A percentile compares a stretch with the other conserved stretches of the same genome.
These are phyloP conservation scores for Suhomyces sp. DNA, from an alignment of 805 yeast genomes.

Conservation along the genomic window DNA sequence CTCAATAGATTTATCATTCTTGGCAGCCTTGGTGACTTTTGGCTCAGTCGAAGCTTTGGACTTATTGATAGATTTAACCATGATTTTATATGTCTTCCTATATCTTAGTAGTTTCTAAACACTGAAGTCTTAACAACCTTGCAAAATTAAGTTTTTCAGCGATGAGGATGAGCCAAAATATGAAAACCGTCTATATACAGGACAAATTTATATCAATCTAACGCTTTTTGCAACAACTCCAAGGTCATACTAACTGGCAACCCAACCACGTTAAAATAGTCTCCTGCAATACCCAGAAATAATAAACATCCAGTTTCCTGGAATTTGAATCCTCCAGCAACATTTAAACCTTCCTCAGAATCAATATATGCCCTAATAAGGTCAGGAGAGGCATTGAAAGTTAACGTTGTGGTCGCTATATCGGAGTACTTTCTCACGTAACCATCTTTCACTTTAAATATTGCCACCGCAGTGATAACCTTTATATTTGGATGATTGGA, in stretches of 20 bases:
- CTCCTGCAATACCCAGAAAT: slow-evolving; percentile 68
- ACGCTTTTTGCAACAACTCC: slow-evolving; percentile 36
- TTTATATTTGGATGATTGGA: slow-evolving; percentile 17
- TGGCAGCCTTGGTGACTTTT: slow-evolving; percentile 18
- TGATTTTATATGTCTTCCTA: not conserved
- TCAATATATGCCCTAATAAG: slow-evolving; percentile 61
- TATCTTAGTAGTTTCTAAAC: no score
- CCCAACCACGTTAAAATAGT: slow-evolving; percentile 84
- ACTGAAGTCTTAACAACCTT: no score
- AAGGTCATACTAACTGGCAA: slow-evolving; percentile 68
- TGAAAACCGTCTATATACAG: slow-evolving; percentile 5
- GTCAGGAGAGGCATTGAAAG: slow-evolving; percentile 52
- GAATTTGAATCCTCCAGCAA: slow-evolving; percentile 90
- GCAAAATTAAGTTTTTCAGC: slow-evolving; percentile 3
- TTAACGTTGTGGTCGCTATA: slow-evolving; percentile 43
- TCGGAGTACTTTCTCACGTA: slow-evolving; percentile 6
- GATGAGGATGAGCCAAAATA: slow-evolving; percentile 8
- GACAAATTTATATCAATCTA: not conserved
- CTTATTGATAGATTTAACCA: slow-evolving; percentile 7
- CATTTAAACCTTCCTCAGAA: slow-evolving; percentile 71
- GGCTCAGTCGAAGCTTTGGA: slow-evolving; percentile 6
- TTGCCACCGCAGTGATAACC: slow-evolving; percentile 37
- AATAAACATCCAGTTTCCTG: slow-evolving; percentile 73
- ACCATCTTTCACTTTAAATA: slow-evolving; percentile 18
- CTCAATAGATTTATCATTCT: slow-evolving; percentile 21